A percentile compares a stretch with the other conserved stretches of the same genome.
Evolutionary conservation across 306 rosid genomes (phyloP).

Genomic region (Prunus campanulata): DNA sequence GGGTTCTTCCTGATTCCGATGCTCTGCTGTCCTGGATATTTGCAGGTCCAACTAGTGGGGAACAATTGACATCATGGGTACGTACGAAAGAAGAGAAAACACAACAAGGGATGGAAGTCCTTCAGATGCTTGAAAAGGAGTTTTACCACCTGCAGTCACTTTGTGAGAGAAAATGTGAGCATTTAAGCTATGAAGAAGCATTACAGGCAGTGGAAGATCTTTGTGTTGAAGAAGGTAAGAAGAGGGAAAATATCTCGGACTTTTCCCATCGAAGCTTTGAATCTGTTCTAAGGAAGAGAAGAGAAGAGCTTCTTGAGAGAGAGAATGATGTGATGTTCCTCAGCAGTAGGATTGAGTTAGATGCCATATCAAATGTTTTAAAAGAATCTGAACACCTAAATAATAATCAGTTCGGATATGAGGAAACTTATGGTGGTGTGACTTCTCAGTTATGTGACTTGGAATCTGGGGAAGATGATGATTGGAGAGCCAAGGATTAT

Average conservation of each 20-base stretch:
- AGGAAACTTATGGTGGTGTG: conserved; percentile 58
- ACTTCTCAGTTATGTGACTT: conserved; percentile 76
- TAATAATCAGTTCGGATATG: conserved; percentile 64
- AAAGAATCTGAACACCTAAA: conserved; percentile 78
- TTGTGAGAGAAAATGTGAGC: conserved; percentile 83
- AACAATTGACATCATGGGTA: conserved; percentile 75
- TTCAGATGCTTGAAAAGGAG: conserved; percentile 81
- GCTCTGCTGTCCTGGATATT: conserved; percentile 76
- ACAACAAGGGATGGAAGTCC: conserved; percentile 62
- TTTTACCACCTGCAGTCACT: conserved; percentile 69
- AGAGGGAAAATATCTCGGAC: conserved; percentile 61
- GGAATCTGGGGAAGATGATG: conserved; percentile 86
- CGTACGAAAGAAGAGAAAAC: conserved; percentile 65
- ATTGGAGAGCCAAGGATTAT: conserved; percentile 81
- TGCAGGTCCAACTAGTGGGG: conserved; percentile 65
- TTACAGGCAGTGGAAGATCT: conserved; percentile 78
- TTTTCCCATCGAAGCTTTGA: conserved; percentile 67
- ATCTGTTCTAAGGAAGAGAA: conserved; percentile 69
- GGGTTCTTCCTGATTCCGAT: conserved; percentile 38
- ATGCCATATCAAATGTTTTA: conserved; percentile 70
- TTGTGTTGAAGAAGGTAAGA: conserved; percentile 78
- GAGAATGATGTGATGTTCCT: conserved; percentile 59
- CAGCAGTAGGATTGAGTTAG: conserved; percentile 57
- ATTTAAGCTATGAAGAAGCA: conserved; percentile 71
- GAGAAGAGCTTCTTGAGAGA: conserved; percentile 69